Conservation (phyloP, 2,329 filamentous ascomycete species). For the Botrytis hyacinthi region DNA sequence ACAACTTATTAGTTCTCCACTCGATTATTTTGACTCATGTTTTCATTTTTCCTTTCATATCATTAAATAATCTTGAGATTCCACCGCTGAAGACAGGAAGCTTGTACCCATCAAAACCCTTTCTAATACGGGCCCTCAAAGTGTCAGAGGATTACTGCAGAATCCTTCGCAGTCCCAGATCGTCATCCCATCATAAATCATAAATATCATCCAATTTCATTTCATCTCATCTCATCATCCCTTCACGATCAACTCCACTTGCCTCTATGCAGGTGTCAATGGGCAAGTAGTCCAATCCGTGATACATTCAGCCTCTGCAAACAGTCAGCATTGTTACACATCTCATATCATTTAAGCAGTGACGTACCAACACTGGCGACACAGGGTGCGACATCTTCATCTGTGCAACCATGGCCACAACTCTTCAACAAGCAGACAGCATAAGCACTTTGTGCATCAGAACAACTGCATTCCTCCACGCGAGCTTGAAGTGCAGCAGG, state of each 20-base stretch:
- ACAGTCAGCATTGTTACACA: background rate
- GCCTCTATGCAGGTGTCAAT: conserved; percentile 2
- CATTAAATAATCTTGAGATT: background rate
- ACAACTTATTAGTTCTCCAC: background rate
- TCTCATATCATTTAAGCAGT: background rate
- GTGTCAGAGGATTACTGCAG: background rate
- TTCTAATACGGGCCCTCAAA: background rate
- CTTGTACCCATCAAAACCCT: background rate
- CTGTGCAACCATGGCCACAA: conserved; percentile 13
- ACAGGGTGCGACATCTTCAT: conserved; percentile 1
- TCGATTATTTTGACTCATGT: background rate
- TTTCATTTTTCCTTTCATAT: background rate
- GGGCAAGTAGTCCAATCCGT: conserved; percentile 11
- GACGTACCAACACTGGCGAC: conserved; percentile 8
- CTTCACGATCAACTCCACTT: background rate
- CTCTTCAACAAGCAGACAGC: conserved; percentile 3
- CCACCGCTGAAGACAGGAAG: background rate
- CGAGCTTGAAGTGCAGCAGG: background rate
- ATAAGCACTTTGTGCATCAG: conserved; percentile 9
- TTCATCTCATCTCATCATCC: background rate
- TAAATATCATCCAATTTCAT: background rate
- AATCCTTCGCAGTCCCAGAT: background rate
- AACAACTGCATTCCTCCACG: conserved; percentile 13
- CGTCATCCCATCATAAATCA: background rate
- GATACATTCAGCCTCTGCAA: conserved; percentile 3